phyloP scores from a whole-genome alignment of 768 basidiomycete species.

The Kwoniella pini region DNA sequence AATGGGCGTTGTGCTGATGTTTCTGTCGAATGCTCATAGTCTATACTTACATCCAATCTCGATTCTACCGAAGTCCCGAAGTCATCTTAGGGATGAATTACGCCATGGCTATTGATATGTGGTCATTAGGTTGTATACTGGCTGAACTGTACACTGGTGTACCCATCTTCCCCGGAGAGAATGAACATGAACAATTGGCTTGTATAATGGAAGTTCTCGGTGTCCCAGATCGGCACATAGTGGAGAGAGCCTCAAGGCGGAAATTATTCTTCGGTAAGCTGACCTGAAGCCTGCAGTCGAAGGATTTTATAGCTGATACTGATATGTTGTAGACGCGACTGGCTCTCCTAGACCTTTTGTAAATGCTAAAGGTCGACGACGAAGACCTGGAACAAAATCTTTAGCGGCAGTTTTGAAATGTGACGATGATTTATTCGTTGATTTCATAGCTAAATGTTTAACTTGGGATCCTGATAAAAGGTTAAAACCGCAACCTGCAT shows the following conservation, averaged over 20 bases:
- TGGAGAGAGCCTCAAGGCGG: conserved; percentile 90
- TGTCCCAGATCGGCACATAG: conserved; percentile 88
- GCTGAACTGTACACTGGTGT: conserved; percentile 97
- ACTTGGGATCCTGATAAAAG: conserved; percentile 97
- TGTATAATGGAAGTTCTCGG: conserved; percentile 99
- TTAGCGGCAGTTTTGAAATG: conserved; percentile 84
- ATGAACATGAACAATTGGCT: conserved; percentile 95
- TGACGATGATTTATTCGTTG: conserved; percentile 92
- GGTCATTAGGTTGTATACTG: conserved; percentile 97
- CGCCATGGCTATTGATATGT: conserved; percentile 99
- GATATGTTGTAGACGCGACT: conserved; percentile 68
- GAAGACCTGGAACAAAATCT: conserved; percentile 87
- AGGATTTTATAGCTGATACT: too few species aligned
- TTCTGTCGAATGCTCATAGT: conserved; percentile 60
- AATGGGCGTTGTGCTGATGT: conserved; percentile 3
- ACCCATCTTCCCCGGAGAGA: conserved; percentile 98
- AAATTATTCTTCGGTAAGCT: conserved; percentile 95
- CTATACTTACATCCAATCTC: conserved; percentile 98
- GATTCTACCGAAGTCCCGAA: conserved; percentile 99
- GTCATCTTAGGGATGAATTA: conserved; percentile 99
- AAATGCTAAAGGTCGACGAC: conserved; percentile 91
- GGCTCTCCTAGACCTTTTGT: conserved; percentile 90
- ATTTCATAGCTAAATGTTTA: conserved; percentile 96
- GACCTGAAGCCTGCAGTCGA: too few species aligned
- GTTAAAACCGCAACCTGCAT: conserved; percentile 86